These are phyloP conservation scores for Sambucus nigra DNA, from an alignment of 129 eudicot genomes.

Conservation along the genomic window DNA sequence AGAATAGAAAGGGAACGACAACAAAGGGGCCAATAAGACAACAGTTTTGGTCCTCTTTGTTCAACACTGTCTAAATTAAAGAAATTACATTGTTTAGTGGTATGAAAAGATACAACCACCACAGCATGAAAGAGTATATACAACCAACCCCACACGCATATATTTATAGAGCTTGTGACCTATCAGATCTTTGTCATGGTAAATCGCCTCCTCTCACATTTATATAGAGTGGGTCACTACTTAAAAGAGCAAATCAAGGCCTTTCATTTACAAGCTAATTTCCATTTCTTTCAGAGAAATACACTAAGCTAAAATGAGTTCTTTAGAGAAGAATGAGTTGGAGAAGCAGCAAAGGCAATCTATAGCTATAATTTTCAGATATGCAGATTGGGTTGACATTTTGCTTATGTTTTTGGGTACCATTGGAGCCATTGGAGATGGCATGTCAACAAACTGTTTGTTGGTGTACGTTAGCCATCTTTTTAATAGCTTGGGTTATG, in stretches of 20 bases:
- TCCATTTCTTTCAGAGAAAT: background rate
- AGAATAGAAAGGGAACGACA: background rate
- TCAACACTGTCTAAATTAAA: background rate
- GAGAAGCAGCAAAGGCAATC: constrained; percentile 17
- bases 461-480: constrained; percentile 60
- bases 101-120: constrained; percentile 13
- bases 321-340: constrained; percentile 10
- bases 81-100: constrained; percentile 10
- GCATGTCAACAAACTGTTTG: constrained; percentile 77
- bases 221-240: constrained; percentile 11
- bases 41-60: constrained; percentile 12
- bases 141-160: background rate
- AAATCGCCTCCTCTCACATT: background rate
- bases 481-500: constrained; percentile 82
- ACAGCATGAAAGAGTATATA: constrained; percentile 8
- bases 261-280: background rate
- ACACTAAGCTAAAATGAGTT: constrained; percentile 10
- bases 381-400: constrained; percentile 56
- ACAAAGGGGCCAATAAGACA: background rate
- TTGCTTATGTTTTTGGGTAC: constrained; percentile 68
- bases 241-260: constrained; percentile 8
- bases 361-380: constrained; percentile 48
- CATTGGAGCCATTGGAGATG: constrained; percentile 95
- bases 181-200: background rate
- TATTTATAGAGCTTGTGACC: background rate